These are phyloP conservation scores for Marsdenia floribunda DNA, from an alignment of 257 asterid species.

Conservation along the genomic window DNA sequence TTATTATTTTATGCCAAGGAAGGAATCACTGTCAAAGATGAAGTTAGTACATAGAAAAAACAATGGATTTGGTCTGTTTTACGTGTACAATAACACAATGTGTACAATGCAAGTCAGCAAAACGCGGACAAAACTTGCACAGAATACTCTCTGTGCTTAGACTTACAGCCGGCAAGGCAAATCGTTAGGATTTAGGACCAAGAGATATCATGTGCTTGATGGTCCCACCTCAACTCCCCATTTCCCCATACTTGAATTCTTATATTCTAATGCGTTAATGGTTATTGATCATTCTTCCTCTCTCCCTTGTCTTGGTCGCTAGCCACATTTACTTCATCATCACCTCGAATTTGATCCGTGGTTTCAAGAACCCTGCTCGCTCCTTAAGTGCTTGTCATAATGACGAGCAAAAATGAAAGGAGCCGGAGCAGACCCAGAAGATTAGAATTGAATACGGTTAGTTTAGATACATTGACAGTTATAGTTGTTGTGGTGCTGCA, in stretches of 20 bases:
- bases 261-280: neutral
- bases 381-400: neutral
- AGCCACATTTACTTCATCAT: neutral
- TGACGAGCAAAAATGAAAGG: neutral
- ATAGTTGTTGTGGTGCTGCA: slow-evolving; percentile 15
- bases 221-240: slow-evolving; percentile 13
- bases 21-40: neutral
- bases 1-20: neutral
- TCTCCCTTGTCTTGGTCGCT: neutral
- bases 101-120: neutral
- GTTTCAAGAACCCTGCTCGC: neutral
- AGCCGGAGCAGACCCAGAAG: neutral
- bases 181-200: neutral
- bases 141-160: neutral
- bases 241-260: neutral
- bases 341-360: neutral
- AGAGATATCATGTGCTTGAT: neutral
- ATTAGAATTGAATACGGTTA: neutral
- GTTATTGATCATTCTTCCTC: neutral
- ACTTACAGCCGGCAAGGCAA: slow-evolving; percentile 17
- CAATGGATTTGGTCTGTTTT: neutral
- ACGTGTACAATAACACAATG: neutral
- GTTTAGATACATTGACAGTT: slow-evolving; percentile 1
- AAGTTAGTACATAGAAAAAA: neutral
- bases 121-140: neutral